Evolutionary conservation across 2,329 filamentous ascomycete species (phyloP).

Genomic region (Didymella lethalis): DNA sequence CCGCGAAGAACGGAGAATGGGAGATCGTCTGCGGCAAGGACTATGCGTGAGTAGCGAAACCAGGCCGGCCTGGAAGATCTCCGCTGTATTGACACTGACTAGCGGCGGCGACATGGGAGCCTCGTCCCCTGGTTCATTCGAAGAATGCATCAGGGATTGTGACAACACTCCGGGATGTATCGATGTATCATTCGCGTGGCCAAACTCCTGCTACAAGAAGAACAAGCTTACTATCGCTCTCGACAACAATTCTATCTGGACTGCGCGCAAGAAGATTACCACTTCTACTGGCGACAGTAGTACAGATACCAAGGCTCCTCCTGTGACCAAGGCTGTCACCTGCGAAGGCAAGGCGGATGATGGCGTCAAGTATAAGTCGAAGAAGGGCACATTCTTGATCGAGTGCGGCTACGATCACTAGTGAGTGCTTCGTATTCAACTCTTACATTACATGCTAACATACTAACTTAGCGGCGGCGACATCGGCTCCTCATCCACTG

Average conservation of each 20-base stretch:
- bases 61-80: too few relatives aligned
- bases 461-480: constrained; percentile 6
- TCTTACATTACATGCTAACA: neutral
- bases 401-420: constrained; percentile 18
- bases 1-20: constrained; percentile 15
- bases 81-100: neutral
- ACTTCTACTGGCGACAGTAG: constrained; percentile 1
- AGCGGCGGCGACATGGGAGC: constrained; percentile 13
- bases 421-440: neutral
- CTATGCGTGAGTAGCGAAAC: constrained; percentile 12
- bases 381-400: constrained; percentile 16
- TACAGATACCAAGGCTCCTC: neutral
- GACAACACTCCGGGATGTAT: constrained; percentile 9
- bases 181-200: constrained; percentile 18
- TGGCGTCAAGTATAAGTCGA: constrained; percentile 15
- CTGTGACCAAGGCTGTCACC: constrained; percentile 7
- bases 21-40: constrained; percentile 18
- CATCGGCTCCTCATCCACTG: constrained; percentile 11
- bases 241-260: constrained; percentile 17
- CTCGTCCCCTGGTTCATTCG: constrained; percentile 13
- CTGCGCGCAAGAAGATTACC: constrained; percentile 18
- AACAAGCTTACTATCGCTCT: constrained; percentile 16
- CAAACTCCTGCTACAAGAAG: constrained; percentile 18
- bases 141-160: constrained; percentile 19
- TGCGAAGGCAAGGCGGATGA: constrained; percentile 16